phyloP scores from a whole-genome alignment of 2,329 filamentous ascomycete species.

The Colletotrichum lindemuthianum region DNA sequence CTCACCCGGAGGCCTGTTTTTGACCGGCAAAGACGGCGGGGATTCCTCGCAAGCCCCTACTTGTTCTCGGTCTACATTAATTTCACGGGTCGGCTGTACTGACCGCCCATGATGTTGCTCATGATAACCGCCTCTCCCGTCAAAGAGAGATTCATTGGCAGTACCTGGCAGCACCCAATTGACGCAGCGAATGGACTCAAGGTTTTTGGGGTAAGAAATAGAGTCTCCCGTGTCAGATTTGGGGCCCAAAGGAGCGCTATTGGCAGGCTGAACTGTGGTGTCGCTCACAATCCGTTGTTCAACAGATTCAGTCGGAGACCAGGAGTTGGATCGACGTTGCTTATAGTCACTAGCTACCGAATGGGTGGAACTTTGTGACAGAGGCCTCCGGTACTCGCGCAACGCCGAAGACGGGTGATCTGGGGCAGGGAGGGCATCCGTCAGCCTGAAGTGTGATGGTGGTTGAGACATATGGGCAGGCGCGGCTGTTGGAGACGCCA shows the following conservation, averaged over 20 bases:
- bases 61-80: neutral
- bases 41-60: too few relatives aligned
- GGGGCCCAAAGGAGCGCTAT: constrained; percentile 1
- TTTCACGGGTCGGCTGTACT: neutral
- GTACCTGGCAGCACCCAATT: constrained; percentile 29
- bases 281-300: constrained; percentile 39
- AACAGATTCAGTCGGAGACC: constrained; percentile 38
- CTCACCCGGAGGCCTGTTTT: too few relatives aligned
- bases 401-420: neutral
- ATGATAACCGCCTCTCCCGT: neutral
- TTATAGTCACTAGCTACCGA: constrained; percentile 28
- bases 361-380: constrained; percentile 22
- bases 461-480: neutral
- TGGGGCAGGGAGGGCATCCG: neutral
- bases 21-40: too few relatives aligned
- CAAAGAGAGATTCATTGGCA: neutral
- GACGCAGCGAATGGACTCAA: constrained; percentile 18
- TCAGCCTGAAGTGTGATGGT: constrained; percentile 22
- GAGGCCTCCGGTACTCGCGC: neutral
- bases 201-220: neutral
- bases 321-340: constrained; percentile 44
- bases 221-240: neutral
- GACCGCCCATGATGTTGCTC: neutral
- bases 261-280: constrained; percentile 39
- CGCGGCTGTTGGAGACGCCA: neutral